Conservation (phyloP, 177 flowering plant species). For the Vitis hybrid region DNA sequence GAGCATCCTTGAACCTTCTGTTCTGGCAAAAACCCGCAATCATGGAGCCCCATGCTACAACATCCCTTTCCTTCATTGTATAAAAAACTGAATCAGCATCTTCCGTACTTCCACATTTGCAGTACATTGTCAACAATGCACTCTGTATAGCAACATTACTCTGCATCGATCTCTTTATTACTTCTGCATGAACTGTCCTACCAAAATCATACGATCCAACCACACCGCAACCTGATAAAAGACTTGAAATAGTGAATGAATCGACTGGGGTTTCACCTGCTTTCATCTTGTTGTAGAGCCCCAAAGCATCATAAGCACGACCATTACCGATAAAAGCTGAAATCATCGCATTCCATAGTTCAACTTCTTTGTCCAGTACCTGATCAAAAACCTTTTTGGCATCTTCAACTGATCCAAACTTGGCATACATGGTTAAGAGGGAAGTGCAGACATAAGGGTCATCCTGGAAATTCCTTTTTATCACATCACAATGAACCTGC, state of each 20-base stretch:
- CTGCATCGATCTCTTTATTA: conserved; percentile 49
- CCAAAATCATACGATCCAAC: conserved; percentile 37
- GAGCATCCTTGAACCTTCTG: conserved; percentile 37
- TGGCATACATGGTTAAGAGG: conserved; percentile 62
- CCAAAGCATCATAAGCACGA: conserved; percentile 35
- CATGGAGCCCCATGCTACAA: conserved; percentile 66
- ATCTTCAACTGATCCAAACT: conserved; percentile 34
- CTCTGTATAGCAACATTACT: conserved; percentile 41
- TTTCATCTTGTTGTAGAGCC: conserved; percentile 39
- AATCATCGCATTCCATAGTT: conserved; percentile 66
- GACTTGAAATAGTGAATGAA: conserved; percentile 45
- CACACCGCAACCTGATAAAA: conserved; percentile 44
- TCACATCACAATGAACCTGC: conserved; percentile 55
- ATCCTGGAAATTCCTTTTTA: conserved; percentile 46
- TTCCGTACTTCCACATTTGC: conserved; percentile 38
- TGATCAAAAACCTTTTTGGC: conserved; percentile 42
- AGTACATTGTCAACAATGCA: conserved; percentile 66
- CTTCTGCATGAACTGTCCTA: conserved; percentile 52
- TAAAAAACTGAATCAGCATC: conserved; percentile 46
- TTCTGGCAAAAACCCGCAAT: conserved; percentile 52
- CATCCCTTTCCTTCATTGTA: conserved; percentile 45
- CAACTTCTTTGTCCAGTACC: conserved; percentile 30
- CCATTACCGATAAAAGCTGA: conserved; percentile 45
- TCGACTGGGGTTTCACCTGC: conserved; percentile 28
- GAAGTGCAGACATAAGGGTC: conserved; percentile 60